Conservation (phyloP, 1,284 basidiomycete species). For the Mycena citricolor region DNA sequence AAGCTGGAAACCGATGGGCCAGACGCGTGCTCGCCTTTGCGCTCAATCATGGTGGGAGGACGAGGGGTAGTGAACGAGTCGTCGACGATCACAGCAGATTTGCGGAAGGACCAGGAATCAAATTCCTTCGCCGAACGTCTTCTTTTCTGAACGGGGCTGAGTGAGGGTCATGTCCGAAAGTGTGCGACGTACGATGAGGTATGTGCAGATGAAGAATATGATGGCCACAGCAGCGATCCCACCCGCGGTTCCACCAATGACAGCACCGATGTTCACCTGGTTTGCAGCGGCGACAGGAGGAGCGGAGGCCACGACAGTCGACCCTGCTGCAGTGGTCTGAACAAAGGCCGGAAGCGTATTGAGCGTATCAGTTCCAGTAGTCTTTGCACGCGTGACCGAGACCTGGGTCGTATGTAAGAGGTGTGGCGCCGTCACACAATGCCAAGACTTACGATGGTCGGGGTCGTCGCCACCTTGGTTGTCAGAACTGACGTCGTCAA, state of each 20-base stretch:
- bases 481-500: too few relatives aligned
- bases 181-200: slow-evolving; percentile 15
- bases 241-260: slow-evolving; percentile 17
- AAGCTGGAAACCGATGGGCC: slow-evolving; percentile 37
- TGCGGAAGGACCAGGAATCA: slow-evolving; percentile 35
- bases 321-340: slow-evolving; percentile 7
- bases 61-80: slow-evolving; percentile 30
- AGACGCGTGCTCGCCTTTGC: slow-evolving; percentile 29
- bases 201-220: slow-evolving; percentile 19
- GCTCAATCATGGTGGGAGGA: slow-evolving; percentile 35
- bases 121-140: slow-evolving; percentile 28
- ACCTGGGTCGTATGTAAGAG: not conserved
- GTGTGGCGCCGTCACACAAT: not conserved
- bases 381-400: not conserved
- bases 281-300: slow-evolving; percentile 3
- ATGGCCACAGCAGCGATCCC: slow-evolving; percentile 17
- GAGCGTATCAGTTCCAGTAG: not conserved
- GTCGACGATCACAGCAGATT: slow-evolving; percentile 29
- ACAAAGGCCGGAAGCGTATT: not conserved
- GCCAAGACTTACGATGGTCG: not conserved
- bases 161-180: too few relatives aligned
- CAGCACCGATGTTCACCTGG: slow-evolving; percentile 19
- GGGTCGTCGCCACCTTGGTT: not conserved
- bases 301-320: not conserved
- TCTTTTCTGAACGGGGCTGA: slow-evolving; percentile 11